phyloP scores from a whole-genome alignment of 2,329 filamentous ascomycete species.

The Paraphaeosphaeria sporulosa region DNA sequence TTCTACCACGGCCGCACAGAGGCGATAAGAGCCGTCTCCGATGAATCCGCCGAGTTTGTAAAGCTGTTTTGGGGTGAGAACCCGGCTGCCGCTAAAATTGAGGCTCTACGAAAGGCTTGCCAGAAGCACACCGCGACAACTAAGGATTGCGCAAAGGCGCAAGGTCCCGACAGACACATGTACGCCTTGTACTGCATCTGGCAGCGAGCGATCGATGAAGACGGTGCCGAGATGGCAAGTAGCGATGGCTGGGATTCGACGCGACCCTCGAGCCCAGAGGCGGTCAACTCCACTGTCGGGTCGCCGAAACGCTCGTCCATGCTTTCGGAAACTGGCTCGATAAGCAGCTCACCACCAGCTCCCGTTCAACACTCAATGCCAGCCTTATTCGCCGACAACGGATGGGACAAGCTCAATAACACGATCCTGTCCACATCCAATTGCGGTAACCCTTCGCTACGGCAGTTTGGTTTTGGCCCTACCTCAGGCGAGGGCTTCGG shows the following conservation, averaged over 20 bases:
- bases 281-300: constrained; percentile 57
- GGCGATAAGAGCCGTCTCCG: constrained; percentile 85
- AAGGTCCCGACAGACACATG: constrained; percentile 90
- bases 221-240: constrained; percentile 62
- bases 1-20: constrained; percentile 95
- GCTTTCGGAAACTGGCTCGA: constrained; percentile 58
- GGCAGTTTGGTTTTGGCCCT: constrained; percentile 96
- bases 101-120: constrained; percentile 82
- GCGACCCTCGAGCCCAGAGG: constrained; percentile 61
- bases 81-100: constrained; percentile 81
- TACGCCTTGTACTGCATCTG: constrained; percentile 95
- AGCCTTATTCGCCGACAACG: constrained; percentile 82
- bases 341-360: constrained; percentile 60
- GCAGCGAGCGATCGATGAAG: constrained; percentile 86
- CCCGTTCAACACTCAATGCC: constrained; percentile 66
- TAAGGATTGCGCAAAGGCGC: constrained; percentile 83
- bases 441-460: constrained; percentile 92
- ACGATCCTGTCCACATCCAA: constrained; percentile 98
- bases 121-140: constrained; percentile 82
- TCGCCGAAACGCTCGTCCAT: constrained; percentile 64
- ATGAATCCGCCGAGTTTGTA: constrained; percentile 86
- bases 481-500: constrained; percentile 94
- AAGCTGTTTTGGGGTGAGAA: constrained; percentile 95
- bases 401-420: constrained; percentile 95
- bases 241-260: constrained; percentile 60